Evolutionary conservation across 148 eudicot genomes (phyloP), one percentile per base, ranked within the genome.

Genomic region (Oxyria digyna): DNA sequence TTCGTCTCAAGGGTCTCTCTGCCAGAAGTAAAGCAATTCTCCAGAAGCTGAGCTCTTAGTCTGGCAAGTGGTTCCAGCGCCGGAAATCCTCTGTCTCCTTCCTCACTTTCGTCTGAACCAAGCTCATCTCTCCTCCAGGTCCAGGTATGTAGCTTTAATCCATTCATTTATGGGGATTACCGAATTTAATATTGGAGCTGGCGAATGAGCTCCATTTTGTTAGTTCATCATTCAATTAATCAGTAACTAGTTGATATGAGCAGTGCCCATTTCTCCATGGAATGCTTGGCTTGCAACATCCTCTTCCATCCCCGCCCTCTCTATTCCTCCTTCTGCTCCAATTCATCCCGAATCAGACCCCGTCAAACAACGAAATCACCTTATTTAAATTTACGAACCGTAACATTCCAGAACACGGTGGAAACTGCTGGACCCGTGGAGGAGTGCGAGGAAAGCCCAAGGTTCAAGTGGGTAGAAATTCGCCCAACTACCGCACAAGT

Each of bases 401-500:
- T 12, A 0, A 68, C 20, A 8, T 37, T 21, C 29, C 23, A 0
- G 72, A 66, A 46, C 20, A 6, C 29, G 31, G 12, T 74, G 70
- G 67, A 26, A 26, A 70, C 43, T 3, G 35, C 46, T n/a, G 73
- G 35, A 69, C 69, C 42, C 59, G 79, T 74, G 54, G 63, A 18
- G 2, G 67, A 46, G 1, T 46, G 23, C 52, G 52, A 73, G 50
- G 82, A 73, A 50, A 74, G 4, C 9, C 71, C 78, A 6, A 85
- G 31, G 73, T 83, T 81, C 69, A 85, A 50, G 76, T 89, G 92
- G 92, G 54, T 71, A n/a, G 79, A 81, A 29, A 77, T 77, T 15
- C 78, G 76, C 14, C 76, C 77, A 23, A 71, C 79, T 9, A 69
- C 26, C 9, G 74, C 18, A 37, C 65, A 59, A 31, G 24, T 86